Evolutionary conservation across 2,329 filamentous ascomycete species (phyloP).

Genomic region (Alternaria conjuncta): DNA sequence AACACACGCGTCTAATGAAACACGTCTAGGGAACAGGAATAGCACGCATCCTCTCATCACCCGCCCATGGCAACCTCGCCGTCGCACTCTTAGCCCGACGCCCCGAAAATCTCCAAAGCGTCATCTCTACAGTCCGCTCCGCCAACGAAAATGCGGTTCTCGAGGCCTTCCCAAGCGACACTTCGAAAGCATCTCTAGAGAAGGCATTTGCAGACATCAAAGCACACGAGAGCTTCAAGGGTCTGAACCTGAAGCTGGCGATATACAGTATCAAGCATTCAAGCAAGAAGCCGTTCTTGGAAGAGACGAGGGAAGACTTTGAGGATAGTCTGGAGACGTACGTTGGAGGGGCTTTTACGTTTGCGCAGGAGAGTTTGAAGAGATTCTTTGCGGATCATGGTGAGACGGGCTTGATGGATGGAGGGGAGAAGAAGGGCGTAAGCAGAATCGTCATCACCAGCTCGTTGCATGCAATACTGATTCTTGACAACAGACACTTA

Average conservation of each 20-base stretch:
- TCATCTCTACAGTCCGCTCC: constrained; percentile 52
- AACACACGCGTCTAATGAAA: not conserved
- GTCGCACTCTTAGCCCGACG: constrained; percentile 62
- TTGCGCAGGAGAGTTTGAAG: constrained; percentile 61
- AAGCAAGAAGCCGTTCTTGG: constrained; percentile 62
- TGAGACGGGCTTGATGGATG: constrained; percentile 54
- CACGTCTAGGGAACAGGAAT: constrained; percentile 59
- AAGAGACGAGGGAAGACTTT: constrained; percentile 58
- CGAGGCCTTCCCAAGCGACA: constrained; percentile 61
- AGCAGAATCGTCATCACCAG: not conserved
- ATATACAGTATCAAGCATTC: constrained; percentile 65
- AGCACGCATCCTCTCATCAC: constrained; percentile 60
- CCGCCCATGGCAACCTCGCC: constrained; percentile 61
- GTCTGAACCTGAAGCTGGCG: constrained; percentile 59
- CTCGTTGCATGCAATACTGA: not conserved
- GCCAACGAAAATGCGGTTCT: constrained; percentile 54
- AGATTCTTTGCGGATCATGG: constrained; percentile 61
- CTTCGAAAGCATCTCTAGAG: constrained; percentile 54
- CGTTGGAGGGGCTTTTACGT: constrained; percentile 63
- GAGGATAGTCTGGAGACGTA: constrained; percentile 58
- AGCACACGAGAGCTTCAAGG: constrained; percentile 55
- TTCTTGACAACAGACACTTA: constrained; percentile 2
- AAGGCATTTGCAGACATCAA: constrained; percentile 59
- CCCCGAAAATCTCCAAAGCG: constrained; percentile 53
- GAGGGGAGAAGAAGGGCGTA: constrained; percentile 59